Evolutionary conservation across 106 monocot genomes (phyloP).

Genomic region (Allium sativum): DNA sequence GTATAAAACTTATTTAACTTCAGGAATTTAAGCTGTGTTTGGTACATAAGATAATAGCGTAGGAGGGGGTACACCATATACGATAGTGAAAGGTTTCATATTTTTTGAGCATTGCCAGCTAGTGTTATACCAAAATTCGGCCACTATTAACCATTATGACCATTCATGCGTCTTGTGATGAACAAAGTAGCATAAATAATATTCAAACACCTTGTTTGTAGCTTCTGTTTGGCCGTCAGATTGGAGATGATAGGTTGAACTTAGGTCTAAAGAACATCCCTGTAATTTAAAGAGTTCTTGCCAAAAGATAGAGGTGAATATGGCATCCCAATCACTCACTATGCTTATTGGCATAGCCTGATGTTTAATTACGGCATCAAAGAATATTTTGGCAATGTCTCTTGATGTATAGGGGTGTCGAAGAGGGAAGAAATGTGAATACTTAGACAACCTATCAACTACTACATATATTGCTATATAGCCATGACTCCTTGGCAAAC

Average conservation of each 20-base stretch:
- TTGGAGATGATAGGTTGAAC: not conserved
- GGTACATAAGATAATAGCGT: not conserved
- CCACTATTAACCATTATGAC: not conserved
- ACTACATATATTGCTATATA: no score
- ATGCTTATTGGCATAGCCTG: no score
- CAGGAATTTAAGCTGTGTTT: not conserved
- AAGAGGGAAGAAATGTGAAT: no score
- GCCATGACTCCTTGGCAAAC: no score
- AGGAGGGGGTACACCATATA: not conserved
- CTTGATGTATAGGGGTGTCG: no score
- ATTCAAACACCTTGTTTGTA: not conserved
- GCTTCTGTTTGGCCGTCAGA: not conserved
- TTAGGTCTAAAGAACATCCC: no score
- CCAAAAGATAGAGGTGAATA: no score
- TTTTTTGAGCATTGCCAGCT: not conserved
- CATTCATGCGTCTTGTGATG: not conserved
- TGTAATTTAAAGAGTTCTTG: no score
- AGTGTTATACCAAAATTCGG: constrained; percentile 1
- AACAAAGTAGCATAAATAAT: not conserved
- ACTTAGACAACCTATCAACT: no score
- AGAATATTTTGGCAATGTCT: no score
- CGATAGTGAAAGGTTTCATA: not conserved
- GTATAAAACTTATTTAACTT: not conserved
- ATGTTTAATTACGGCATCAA: no score
- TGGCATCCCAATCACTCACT: no score